A percentile compares a stretch with the other conserved stretches of the same genome.
These are phyloP conservation scores for Lichenothelia convexa DNA, from an alignment of 495 filamentous ascomycete species.

Conservation along the genomic window DNA sequence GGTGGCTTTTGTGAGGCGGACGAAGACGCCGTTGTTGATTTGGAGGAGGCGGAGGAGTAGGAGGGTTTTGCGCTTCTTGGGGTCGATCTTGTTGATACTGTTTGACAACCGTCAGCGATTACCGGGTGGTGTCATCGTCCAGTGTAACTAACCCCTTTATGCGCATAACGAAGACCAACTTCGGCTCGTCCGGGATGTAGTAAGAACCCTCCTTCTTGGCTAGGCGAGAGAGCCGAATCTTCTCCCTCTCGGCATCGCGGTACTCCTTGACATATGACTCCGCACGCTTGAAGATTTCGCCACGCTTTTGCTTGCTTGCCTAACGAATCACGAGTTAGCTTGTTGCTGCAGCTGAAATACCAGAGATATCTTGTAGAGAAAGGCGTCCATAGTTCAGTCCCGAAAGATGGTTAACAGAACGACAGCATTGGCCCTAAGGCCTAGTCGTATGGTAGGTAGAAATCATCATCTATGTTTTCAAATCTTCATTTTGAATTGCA, in stretches of 20 bases:
- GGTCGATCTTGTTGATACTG: conserved; percentile 99
- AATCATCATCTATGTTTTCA: conserved; percentile 12
- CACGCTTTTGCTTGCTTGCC: conserved; percentile 94
- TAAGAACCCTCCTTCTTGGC: conserved; percentile 84
- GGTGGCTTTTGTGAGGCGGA: conserved; percentile 95
- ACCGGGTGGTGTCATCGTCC: not conserved
- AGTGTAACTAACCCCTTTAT: conserved; percentile 66
- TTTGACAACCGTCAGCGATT: not conserved
- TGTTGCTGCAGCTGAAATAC: not conserved
- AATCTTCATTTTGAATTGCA: not conserved
- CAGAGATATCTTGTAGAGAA: conserved; percentile 4
- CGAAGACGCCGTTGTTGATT: conserved; percentile 99
- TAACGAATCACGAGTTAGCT: conserved; percentile 30
- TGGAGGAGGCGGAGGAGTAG: conserved; percentile 97
- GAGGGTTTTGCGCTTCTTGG: conserved; percentile 99
- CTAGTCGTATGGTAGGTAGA: conserved; percentile 78
- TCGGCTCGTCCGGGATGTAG: conserved; percentile 85
- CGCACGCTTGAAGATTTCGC: conserved; percentile 97
- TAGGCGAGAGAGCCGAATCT: conserved; percentile 75
- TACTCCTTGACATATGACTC: conserved; percentile 99
- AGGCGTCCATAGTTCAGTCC: conserved; percentile 49
- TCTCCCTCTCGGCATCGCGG: conserved; percentile 93
- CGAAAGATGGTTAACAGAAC: conserved; percentile 99
- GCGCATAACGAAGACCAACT: conserved; percentile 95
- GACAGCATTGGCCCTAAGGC: conserved; percentile 82